Conservation (phyloP, 192 early-diverging fungal genomes). For the Backusella liffmaniae region DNA sequence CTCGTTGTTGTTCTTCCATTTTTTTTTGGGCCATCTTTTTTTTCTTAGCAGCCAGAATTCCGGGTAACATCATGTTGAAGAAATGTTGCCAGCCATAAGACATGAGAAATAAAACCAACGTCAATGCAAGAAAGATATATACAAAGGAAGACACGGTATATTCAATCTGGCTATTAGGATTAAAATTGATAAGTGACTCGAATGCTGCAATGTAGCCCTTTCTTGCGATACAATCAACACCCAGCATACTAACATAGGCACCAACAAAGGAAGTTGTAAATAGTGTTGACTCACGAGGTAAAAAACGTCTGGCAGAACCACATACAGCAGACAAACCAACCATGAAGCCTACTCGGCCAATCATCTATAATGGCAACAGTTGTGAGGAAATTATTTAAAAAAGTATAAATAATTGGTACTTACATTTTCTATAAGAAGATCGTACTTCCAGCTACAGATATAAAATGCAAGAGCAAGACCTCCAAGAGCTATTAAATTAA, state of each 20-base stretch:
- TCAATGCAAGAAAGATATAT: background rate
- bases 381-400: background rate
- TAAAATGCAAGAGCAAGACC: slow-evolving; percentile 29
- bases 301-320: background rate
- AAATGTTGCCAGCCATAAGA: slow-evolving; percentile 7
- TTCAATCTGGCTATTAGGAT: background rate
- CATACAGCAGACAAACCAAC: background rate
- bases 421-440: slow-evolving; percentile 21
- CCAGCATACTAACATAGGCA: background rate
- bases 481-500: slow-evolving; percentile 17
- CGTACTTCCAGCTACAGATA: slow-evolving; percentile 23
- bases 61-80: background rate
- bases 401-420: background rate
- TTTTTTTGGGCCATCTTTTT: too few species aligned
- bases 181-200: background rate
- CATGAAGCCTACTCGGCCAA: background rate
- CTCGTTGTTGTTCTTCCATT: too few species aligned
- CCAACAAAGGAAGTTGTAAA: background rate
- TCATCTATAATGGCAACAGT: background rate
- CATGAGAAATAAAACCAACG: slow-evolving; percentile 11
- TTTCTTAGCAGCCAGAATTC: background rate
- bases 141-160: background rate
- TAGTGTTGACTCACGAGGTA: background rate
- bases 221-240: background rate
- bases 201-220: background rate